Base-by-base conservation (phyloP, 352 stramenopile genomes). In the Nothophytophthora sp. region DNA sequence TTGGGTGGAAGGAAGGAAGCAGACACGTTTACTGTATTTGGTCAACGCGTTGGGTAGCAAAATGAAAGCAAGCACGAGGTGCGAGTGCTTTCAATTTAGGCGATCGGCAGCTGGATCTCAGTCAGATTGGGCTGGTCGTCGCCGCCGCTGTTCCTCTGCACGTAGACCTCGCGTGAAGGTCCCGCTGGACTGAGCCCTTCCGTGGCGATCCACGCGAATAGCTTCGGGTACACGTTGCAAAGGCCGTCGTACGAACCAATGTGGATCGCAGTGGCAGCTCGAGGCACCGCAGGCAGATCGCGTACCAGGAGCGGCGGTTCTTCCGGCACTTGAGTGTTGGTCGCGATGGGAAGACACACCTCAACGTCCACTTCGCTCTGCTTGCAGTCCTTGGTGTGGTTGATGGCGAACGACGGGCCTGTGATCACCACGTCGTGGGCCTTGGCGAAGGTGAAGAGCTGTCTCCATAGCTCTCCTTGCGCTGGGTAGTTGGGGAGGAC, bases 341-440 rank as follows among this genome's bases (percentile, higher is more conserved):
- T 19, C 4, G 41, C 27, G 23, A 84, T 70, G 23, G 67, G 75
- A 7, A 79, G 29, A 48, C 75, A 86, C 0, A 81, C 73, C 23
- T 86, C 72, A 24, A 70, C 55, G 45, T 86, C 70, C 10, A 86
- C 72, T 59, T 82, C 67, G 2, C n/a, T 63, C 20, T 60, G 46
- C 46, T 71, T 68, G 49, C 56, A 71, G 4, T 53, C 59, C 12
- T 37, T 19, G 13, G 79, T 62, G 46, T 75, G 73, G 50, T 73
- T 78, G 57, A 79, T 50, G 7, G 72, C 61, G 41, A 82, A 73
- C 45, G 60, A 73, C 2, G 72, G 44, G 0, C 55, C 61, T 0
- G 43, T 37, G 28, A 55, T 46, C 2, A 35, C 19, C 6, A 80
- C 59, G 29, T 29, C 8, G 32, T 76, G 58, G 0, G 44, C n/a